A percentile compares a stretch with the other conserved stretches of the same genome.
These are phyloP conservation scores for Russula sp. DNA, from an alignment of 768 basidiomycete species.

Conservation along the genomic window DNA sequence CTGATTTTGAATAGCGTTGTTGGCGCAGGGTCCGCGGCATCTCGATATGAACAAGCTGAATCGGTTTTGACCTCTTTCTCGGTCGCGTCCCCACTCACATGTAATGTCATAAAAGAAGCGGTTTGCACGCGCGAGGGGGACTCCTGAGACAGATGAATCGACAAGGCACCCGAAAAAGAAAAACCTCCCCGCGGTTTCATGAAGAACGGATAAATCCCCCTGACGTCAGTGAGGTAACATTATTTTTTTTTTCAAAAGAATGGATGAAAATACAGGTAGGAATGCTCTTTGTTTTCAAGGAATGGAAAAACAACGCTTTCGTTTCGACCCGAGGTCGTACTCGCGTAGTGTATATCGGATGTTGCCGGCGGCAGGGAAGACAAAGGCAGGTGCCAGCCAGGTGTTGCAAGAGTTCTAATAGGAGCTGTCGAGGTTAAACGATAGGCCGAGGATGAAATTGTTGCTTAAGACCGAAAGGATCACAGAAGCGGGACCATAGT, in stretches of 20 bases:
- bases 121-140: constrained; percentile 41
- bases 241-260: too few relatives aligned
- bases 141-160: constrained; percentile 45
- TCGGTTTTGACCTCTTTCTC: constrained; percentile 79
- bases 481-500: constrained; percentile 54
- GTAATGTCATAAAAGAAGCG: constrained; percentile 47
- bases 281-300: constrained; percentile 41
- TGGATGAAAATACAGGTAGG: constrained; percentile 55
- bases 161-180: constrained; percentile 53
- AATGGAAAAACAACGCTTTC: constrained; percentile 42
- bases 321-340: constrained; percentile 52
- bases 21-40: constrained; percentile 73
- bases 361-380: constrained; percentile 64
- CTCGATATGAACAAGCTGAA: constrained; percentile 90
- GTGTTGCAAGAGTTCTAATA: constrained; percentile 69
- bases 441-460: constrained; percentile 60
- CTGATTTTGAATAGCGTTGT: constrained; percentile 51
- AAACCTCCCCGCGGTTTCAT: constrained; percentile 40
- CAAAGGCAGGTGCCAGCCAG: constrained; percentile 63
- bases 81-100: constrained; percentile 51
- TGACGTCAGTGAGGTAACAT: too few relatives aligned
- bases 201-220: too few relatives aligned
- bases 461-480: constrained; percentile 59
- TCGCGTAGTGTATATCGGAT: constrained; percentile 60
- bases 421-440: constrained; percentile 56